A percentile compares a stretch with the other conserved stretches of the same genome.
Evolutionary conservation across 1,284 basidiomycete species (phyloP).

Genomic region (Erythrobasidium hasegawianum): DNA sequence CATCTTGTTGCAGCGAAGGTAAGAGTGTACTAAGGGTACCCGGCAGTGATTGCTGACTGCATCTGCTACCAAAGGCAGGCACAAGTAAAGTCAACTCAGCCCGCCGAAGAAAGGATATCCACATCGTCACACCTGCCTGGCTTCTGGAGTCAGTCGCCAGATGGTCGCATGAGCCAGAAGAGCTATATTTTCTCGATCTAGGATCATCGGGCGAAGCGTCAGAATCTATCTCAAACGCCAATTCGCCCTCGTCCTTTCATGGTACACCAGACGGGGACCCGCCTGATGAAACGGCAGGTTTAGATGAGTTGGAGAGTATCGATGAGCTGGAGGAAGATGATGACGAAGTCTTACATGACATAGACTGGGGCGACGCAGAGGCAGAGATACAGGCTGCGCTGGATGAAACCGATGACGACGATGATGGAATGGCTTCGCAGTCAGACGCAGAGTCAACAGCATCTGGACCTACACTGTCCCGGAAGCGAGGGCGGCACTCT

Average conservation of each 20-base stretch:
- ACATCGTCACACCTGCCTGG: slow-evolving; percentile 84
- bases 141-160: slow-evolving; percentile 76
- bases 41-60: no score
- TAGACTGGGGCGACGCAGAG: slow-evolving; percentile 74
- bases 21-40: no score
- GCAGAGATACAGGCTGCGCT: slow-evolving; percentile 82
- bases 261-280: not conserved
- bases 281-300: slow-evolving; percentile 4
- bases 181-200: slow-evolving; percentile 62
- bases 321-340: slow-evolving; percentile 35
- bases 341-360: slow-evolving; percentile 49
- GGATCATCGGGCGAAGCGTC: slow-evolving; percentile 17
- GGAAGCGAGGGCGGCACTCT: not conserved
- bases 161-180: slow-evolving; percentile 73
- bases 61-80: slow-evolving; percentile 64
- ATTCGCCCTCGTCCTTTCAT: slow-evolving; percentile 4
- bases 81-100: slow-evolving; percentile 87
- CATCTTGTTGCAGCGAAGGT: slow-evolving; percentile 82
- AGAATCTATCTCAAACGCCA: slow-evolving; percentile 27
- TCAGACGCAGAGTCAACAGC: not conserved
- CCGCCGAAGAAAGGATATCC: slow-evolving; percentile 58
- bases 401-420: slow-evolving; percentile 67
- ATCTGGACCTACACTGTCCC: not conserved
- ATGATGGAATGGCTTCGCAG: slow-evolving; percentile 36
- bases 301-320: slow-evolving; percentile 1